Evolutionary conservation across 192 early-diverging fungal genomes (phyloP).

Genomic region (Rhizophagus sp.): DNA sequence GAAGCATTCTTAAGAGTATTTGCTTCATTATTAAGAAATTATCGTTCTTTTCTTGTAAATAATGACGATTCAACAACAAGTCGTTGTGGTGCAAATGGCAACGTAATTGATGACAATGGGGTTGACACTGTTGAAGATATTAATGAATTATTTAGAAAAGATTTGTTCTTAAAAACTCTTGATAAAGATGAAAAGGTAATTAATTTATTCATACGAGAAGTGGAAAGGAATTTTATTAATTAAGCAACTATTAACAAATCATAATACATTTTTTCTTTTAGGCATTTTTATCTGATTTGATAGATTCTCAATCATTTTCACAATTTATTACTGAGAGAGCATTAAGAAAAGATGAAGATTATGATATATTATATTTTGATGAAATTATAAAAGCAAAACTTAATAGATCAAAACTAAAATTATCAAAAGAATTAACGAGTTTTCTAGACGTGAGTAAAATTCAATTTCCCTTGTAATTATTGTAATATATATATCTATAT

Average conservation of each 20-base stretch:
- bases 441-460: constrained; percentile 52
- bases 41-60: constrained; percentile 58
- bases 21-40: constrained; percentile 72
- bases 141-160: constrained; percentile 52
- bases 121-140: background rate
- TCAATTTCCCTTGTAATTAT: background rate
- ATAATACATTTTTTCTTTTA: constrained; percentile 9
- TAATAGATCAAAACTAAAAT: constrained; percentile 71
- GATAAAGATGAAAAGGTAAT: constrained; percentile 58
- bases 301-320: constrained; percentile 76
- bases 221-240: constrained; percentile 29
- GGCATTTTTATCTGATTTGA: constrained; percentile 63
- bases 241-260: background rate
- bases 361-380: constrained; percentile 79
- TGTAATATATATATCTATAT: too few species aligned
- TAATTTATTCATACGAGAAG: constrained; percentile 22
- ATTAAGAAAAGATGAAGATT: constrained; percentile 60
- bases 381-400: constrained; percentile 80
- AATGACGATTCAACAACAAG: background rate
- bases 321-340: constrained; percentile 78
- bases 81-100: too few species aligned
- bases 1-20: constrained; percentile 72
- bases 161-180: constrained; percentile 54
- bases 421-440: constrained; percentile 67
- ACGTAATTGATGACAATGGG: background rate